These are phyloP conservation scores for Solanum aculeatissimum DNA, from an alignment of 305 asterid genomes.

Conservation along the genomic window DNA sequence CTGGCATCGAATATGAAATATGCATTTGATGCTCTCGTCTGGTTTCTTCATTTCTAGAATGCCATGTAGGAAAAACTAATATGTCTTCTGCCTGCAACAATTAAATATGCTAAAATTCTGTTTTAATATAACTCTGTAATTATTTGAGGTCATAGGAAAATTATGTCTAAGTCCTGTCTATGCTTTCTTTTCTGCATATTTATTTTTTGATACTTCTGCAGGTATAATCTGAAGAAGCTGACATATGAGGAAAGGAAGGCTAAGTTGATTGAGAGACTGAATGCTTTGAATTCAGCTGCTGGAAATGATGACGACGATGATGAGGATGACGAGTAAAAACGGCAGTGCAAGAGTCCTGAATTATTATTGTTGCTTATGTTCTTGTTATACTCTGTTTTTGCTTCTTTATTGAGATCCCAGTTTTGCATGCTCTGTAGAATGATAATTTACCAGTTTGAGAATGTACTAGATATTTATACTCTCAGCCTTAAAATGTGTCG, in stretches of 20 bases:
- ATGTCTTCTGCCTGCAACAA: background rate
- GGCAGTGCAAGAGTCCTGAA: background rate
- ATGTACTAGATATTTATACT: background rate
- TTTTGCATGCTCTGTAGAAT: background rate
- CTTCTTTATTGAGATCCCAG: background rate
- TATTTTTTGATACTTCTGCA: background rate
- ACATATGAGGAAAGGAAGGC: conserved; percentile 25
- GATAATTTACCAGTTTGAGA: background rate
- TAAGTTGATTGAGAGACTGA: conserved; percentile 20
- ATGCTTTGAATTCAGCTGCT: conserved; percentile 22
- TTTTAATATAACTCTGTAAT: background rate
- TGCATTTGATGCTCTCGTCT: background rate
- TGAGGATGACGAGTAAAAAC: conserved; percentile 6
- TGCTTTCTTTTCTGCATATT: background rate
- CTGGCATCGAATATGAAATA: background rate
- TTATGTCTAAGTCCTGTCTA: background rate
- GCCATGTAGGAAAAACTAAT: background rate
- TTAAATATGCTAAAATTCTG: background rate
- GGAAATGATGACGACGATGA: conserved; percentile 1
- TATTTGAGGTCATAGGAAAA: background rate
- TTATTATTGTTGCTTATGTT: background rate
- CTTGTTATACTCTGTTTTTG: background rate
- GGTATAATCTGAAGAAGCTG: conserved; percentile 23
- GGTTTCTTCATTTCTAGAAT: background rate
- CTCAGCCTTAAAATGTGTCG: background rate